Conservation (phyloP, 768 basidiomycete genomes). For the Suillus discolor region DNA sequence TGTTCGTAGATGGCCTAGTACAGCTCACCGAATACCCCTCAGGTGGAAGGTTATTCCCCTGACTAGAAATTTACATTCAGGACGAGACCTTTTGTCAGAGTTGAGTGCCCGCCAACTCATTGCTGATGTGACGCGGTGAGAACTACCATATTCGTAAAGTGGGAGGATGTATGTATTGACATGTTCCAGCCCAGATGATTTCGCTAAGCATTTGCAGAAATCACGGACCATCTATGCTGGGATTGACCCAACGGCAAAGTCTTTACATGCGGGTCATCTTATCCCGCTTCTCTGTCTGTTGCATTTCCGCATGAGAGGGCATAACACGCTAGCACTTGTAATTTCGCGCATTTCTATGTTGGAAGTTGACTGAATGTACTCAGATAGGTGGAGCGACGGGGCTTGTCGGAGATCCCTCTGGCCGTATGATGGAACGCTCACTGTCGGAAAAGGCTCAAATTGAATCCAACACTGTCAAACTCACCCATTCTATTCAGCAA, state of each 20-base stretch:
- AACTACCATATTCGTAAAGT: not conserved
- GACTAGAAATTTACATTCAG: slow-evolving; percentile 21
- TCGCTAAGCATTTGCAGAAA: slow-evolving; percentile 34
- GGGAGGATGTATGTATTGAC: slow-evolving; percentile 9
- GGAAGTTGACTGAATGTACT: slow-evolving; percentile 1
- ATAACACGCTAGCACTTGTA: slow-evolving; percentile 82
- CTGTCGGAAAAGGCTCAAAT: slow-evolving; percentile 62
- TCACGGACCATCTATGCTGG: slow-evolving; percentile 77
- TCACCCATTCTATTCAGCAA: slow-evolving; percentile 62
- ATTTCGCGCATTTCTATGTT: slow-evolving; percentile 29
- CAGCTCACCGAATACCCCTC: not conserved
- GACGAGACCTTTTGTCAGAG: slow-evolving; percentile 34
- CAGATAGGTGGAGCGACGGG: slow-evolving; percentile 97
- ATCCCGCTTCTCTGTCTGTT: slow-evolving; percentile 84
- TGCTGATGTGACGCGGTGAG: slow-evolving; percentile 40
- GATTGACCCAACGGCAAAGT: slow-evolving; percentile 88
- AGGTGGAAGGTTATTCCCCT: not conserved
- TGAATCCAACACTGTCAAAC: slow-evolving; percentile 61
- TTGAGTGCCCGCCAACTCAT: slow-evolving; percentile 35
- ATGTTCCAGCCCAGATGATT: slow-evolving; percentile 44
- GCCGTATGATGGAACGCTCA: slow-evolving; percentile 79
- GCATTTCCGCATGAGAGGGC: slow-evolving; percentile 88
- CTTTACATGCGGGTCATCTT: slow-evolving; percentile 93
- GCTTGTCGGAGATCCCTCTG: slow-evolving; percentile 96
- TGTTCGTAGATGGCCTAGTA: slow-evolving; percentile 20